Base-by-base conservation (phyloP, 192 early-diverging fungal genomes). In the Lobosporangium transversale region DNA sequence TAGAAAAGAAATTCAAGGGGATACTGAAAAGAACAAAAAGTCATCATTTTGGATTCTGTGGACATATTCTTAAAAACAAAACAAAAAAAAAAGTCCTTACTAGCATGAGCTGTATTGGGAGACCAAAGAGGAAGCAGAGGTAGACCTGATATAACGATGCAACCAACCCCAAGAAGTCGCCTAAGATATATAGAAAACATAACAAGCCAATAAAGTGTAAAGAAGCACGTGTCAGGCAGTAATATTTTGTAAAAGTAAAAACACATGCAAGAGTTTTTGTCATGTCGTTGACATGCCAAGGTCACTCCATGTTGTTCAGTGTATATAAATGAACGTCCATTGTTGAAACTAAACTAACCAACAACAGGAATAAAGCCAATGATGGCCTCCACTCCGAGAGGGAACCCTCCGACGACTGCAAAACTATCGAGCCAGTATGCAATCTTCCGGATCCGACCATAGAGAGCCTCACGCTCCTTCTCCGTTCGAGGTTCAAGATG, bases 401-500 rank as follows among this genome's bases (percentile, higher is more conserved):
- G 4, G 44, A 75, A 29, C 20, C 58, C 52, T 33, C 62, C 70
- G 23, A 75, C 44, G 42, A 4, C 53, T 2, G 62, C 56, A 32
- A 60, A 60, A 12, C 50, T 66, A 48, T 75, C 70, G 44, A 75
- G 70, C 70, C 70, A 75, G 29, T 56, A 75, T 3, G 70, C 70
- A 42, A 61, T 61, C 29, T 33, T 65, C 14, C 70, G 56, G 26
- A 75, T 55, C 3, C 70, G 43, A 24, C 70, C 70, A 60, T 75
- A 75, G 20, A 75, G 63, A 0, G 21, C 63, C 44, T 75, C 70
- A 11, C 70, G 70, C n/a, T 75, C 70, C 32, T 31, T 45, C 49
- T 60, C 62, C 0, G 70, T 75, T 45, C 57, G 40, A 12, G 70
- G 70, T 42, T 60, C 35, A 10, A 56, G 62, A 49, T 75, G 70